Base-by-base conservation (phyloP, 2,329 filamentous ascomycete species). In the Talaromyces piceae region DNA sequence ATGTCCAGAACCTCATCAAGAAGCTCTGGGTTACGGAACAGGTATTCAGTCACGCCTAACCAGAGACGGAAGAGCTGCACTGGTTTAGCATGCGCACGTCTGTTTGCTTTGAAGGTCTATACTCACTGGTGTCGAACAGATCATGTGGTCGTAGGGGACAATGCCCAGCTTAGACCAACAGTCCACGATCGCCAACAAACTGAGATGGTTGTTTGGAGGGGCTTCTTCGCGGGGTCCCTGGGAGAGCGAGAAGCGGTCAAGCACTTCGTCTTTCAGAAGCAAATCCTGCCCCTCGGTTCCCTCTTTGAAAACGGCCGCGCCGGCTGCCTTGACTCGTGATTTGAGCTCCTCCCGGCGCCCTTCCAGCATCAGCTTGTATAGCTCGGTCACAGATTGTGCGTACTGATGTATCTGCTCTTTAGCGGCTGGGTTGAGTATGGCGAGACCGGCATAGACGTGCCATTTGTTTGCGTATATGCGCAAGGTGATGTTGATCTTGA, bases 391-490 rank as follows among this genome's bases (percentile, higher is more conserved):
- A 41, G 86, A 91, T 62, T 86, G 78, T 8, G 93, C 91, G 68
- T 97, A 98, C 74, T 97, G 91, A 51, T 86, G 81, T 63, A 98
- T 97, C 72, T 98, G 93, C 68, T 86, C 80, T 67, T 87, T 87
- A 3, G 93, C 93, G 53, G 90, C 86, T 0, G 93, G 93, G 67
- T 98, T 98, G 53, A 98, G 80, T 64, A 98, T 98, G 9, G 94
- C 93, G 7, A 98, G 84, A 0, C 93, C 93, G 18, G 93, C 93
- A 69, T 98, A 98, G 52, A 98, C 93, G 74, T 98, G 94, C 94
- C 94, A 98, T 71, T 97, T 98, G 70, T 96, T 95, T 54, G 86
- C 85, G 74, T 97, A 98, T 73, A 98, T 97, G 61, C 93, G 90
- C 58, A 98, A 76, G 59, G 90, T 97, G 59, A 97, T 84, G 73